Evolutionary conservation across 2,329 filamentous ascomycete species (phyloP).

Genomic region (Rachicladosporium sp.): DNA sequence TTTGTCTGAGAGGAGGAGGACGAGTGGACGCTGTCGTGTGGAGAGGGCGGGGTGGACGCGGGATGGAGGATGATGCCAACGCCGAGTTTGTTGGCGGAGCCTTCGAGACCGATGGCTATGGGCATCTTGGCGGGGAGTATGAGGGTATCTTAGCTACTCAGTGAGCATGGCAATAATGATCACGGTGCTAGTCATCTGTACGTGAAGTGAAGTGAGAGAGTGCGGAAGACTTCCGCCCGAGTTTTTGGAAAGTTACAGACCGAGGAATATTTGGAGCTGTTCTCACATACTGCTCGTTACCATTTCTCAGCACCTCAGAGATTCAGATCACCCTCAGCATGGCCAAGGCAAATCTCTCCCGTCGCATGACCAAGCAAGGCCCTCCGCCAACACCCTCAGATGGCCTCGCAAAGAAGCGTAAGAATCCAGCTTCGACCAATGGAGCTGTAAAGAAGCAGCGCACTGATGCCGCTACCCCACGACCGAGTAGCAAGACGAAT

Average conservation of each 20-base stretch:
- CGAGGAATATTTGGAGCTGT: too few relatives aligned
- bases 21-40: constrained; percentile 24
- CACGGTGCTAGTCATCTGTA: too few relatives aligned
- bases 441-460: constrained; percentile 55
- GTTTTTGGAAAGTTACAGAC: too few relatives aligned
- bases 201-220: too few relatives aligned
- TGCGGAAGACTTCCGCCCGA: too few relatives aligned
- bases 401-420: constrained; percentile 67
- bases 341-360: constrained; percentile 19
- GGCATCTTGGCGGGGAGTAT: constrained; percentile 16
- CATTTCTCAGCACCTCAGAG: too few relatives aligned
- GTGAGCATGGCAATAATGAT: too few relatives aligned
- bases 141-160: too few relatives aligned
- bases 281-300: too few relatives aligned
- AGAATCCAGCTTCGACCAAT: constrained; percentile 50
- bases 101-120: constrained; percentile 68
- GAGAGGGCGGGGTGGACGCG: constrained; percentile 20
- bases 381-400: constrained; percentile 73
- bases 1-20: constrained; percentile 7
- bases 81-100: constrained; percentile 94
- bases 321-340: too few relatives aligned
- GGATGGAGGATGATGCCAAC: constrained; percentile 82
- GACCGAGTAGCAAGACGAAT: constrained; percentile 28
- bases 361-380: constrained; percentile 94
- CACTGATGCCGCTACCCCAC: constrained; percentile 33